A percentile compares a stretch with the other conserved stretches of the same genome.
Conservation (phyloP, 1,139 yeast species). For the Geotrichum siamense region DNA sequence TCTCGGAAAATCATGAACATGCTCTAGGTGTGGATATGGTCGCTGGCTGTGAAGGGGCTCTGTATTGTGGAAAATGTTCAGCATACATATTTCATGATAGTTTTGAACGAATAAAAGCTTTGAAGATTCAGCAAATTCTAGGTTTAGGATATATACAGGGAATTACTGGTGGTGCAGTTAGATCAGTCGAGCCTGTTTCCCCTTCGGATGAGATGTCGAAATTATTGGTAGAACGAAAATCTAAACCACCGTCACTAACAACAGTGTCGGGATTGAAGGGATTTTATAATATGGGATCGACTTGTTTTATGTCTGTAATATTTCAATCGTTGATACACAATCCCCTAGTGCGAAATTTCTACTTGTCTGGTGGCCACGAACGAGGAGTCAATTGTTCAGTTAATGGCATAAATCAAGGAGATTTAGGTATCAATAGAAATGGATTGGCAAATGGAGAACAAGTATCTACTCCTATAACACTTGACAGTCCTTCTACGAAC, state of each 20-base stretch:
- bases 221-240: slow-evolving; percentile 30
- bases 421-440: background rate
- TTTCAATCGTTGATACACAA: slow-evolving; percentile 82
- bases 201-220: slow-evolving; percentile 25
- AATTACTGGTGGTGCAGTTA: slow-evolving; percentile 18
- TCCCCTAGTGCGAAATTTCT: slow-evolving; percentile 72
- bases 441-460: slow-evolving; percentile 23
- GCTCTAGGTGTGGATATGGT: slow-evolving; percentile 47
- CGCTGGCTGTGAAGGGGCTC: slow-evolving; percentile 23
- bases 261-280: slow-evolving; percentile 78
- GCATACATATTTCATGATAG: slow-evolving; percentile 58
- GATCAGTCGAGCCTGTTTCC: slow-evolving; percentile 13
- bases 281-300: slow-evolving; percentile 87
- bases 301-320: slow-evolving; percentile 91
- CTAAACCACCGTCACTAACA: slow-evolving; percentile 45
- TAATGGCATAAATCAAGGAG: background rate
- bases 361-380: slow-evolving; percentile 61
- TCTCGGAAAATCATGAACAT: slow-evolving; percentile 62
- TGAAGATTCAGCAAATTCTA: slow-evolving; percentile 20
- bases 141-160: slow-evolving; percentile 8
- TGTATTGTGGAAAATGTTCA: slow-evolving; percentile 69
- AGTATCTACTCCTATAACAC: slow-evolving; percentile 18
- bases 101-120: slow-evolving; percentile 47
- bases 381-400: slow-evolving; percentile 23
- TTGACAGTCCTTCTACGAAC: slow-evolving; percentile 24